Evolutionary conservation across 192 early-diverging fungal species (phyloP).

Genomic region (Rhizophagus prolifer): DNA sequence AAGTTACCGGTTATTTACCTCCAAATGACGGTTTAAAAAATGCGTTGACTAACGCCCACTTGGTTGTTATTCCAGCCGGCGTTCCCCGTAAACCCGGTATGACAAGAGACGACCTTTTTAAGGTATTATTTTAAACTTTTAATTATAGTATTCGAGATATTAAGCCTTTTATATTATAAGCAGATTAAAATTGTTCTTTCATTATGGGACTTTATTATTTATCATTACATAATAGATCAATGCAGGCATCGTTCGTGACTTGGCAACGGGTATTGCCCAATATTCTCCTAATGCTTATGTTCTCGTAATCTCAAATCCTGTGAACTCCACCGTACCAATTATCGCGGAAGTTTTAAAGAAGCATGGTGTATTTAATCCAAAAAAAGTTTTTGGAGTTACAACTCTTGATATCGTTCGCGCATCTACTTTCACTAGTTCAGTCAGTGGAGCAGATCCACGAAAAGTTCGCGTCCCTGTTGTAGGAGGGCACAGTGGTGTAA

Average conservation of each 20-base stretch:
- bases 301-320: conserved; percentile 94
- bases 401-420: conserved; percentile 97
- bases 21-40: conserved; percentile 74
- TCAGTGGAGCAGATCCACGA: conserved; percentile 68
- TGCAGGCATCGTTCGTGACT: conserved; percentile 84
- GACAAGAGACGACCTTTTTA: conserved; percentile 99
- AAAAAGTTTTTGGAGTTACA: conserved; percentile 93
- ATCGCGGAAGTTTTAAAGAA: conserved; percentile 93
- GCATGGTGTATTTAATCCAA: conserved; percentile 79
- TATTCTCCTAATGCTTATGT: conserved; percentile 80
- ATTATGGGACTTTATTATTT: neutral
- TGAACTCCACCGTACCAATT: conserved; percentile 98
- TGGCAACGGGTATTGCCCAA: conserved; percentile 77
- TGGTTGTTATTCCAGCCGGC: conserved; percentile 96
- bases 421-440: conserved; percentile 88
- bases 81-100: conserved; percentile 99
- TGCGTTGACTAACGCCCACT: conserved; percentile 69
- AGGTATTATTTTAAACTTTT: conserved; percentile 34
- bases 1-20: conserved; percentile 71
- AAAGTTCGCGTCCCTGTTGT: conserved; percentile 81
- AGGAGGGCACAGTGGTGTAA: conserved; percentile 96
- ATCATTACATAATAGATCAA: conserved; percentile 65
- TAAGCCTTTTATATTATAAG: too few relatives aligned
- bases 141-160: neutral
- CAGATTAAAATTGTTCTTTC: too few relatives aligned